Evolutionary conservation across 208 protist species (phyloP).

Genomic region (Acanthamoeba quina): DNA sequence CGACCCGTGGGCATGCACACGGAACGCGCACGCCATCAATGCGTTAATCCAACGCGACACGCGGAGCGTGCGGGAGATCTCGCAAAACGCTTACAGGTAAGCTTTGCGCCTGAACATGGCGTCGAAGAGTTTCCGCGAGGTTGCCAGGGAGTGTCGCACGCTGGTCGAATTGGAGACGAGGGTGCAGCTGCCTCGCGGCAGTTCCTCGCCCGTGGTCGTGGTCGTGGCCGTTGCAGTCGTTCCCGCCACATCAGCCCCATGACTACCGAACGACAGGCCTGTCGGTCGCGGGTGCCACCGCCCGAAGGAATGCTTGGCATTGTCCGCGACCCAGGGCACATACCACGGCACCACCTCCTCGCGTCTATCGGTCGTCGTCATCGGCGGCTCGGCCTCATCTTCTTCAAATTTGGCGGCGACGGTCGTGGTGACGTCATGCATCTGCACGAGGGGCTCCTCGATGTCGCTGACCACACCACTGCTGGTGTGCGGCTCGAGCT

Average conservation of each 20-base stretch:
- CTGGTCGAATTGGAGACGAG: conserved; percentile 2
- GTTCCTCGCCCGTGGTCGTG: neutral
- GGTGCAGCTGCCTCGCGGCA: neutral
- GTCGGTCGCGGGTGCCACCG: neutral
- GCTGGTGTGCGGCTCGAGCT: neutral
- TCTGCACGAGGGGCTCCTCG: neutral
- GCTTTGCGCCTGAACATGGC: neutral
- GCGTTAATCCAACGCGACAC: no score
- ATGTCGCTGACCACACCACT: neutral
- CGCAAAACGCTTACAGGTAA: neutral
- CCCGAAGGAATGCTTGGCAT: conserved; percentile 1
- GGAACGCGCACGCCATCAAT: no score
- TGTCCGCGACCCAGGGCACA: neutral
- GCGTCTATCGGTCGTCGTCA: neutral
- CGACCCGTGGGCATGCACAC: neutral
- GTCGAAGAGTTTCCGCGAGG: neutral
- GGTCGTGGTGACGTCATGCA: neutral
- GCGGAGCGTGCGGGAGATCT: no score
- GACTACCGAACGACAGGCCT: neutral
- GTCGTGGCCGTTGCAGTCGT: neutral
- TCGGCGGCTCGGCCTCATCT: neutral
- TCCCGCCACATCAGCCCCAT: neutral
- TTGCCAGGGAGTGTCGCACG: neutral
- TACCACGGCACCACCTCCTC: neutral
- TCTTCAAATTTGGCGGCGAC: neutral